Evolutionary conservation across 768 basidiomycete genomes (phyloP).

Genomic region (Xanthoconium stramineum): DNA sequence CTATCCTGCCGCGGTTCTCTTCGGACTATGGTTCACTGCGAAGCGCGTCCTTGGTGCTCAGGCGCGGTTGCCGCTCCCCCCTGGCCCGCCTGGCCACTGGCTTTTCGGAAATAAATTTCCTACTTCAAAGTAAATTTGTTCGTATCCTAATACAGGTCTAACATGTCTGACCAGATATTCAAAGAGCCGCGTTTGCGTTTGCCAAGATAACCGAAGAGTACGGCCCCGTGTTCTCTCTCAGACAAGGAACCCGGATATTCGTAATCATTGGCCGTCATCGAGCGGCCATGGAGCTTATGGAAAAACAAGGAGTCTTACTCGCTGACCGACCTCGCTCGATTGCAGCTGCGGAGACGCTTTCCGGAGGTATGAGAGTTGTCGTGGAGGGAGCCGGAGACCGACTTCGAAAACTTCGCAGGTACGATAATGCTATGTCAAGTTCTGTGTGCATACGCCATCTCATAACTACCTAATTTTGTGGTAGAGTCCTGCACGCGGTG

Average conservation of each 20-base stretch:
- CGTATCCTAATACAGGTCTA: no score
- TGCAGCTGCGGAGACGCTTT: constrained; percentile 34
- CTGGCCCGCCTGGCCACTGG: constrained; percentile 17
- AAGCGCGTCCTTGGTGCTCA: background rate
- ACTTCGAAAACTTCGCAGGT: constrained; percentile 30
- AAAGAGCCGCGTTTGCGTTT: constrained; percentile 30
- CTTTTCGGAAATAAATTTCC: constrained; percentile 14
- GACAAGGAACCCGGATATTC: constrained; percentile 36
- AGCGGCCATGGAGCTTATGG: constrained; percentile 40
- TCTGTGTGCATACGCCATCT: background rate
- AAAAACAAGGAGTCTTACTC: constrained; percentile 35
- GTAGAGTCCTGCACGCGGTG: constrained; percentile 32
- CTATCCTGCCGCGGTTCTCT: background rate
- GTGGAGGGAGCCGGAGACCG: constrained; percentile 26
- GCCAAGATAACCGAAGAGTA: constrained; percentile 58
- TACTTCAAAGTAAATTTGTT: background rate
- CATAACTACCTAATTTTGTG: no score
- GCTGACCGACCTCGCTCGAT: constrained; percentile 36
- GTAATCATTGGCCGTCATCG: constrained; percentile 25
- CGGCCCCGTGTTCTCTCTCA: constrained; percentile 56
- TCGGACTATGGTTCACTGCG: background rate
- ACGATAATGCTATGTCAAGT: no score
- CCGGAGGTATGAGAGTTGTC: constrained; percentile 33
- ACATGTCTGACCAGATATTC: background rate
- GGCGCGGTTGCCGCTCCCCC: constrained; percentile 8